Conservation (phyloP, 768 basidiomycete genomes). For the Russula dissimulans region DNA sequence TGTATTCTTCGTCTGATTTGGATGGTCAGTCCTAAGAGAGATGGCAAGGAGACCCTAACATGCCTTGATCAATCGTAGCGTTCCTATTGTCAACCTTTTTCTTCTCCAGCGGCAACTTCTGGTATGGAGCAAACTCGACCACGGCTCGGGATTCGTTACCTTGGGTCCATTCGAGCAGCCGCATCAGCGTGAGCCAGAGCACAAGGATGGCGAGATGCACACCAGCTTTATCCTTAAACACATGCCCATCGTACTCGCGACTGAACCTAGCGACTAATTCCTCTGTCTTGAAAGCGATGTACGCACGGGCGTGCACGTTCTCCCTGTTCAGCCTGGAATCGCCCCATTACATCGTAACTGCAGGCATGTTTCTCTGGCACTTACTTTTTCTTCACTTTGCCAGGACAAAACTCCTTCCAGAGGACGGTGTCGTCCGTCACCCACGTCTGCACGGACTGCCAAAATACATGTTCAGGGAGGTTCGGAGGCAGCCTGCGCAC, state of each 20-base stretch:
- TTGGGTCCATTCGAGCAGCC: slow-evolving; percentile 25
- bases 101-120: slow-evolving; percentile 67
- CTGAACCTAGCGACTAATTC: slow-evolving; percentile 68
- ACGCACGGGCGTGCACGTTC: slow-evolving; percentile 79
- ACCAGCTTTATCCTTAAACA: slow-evolving; percentile 91
- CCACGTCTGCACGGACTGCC: slow-evolving; percentile 85
- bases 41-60: slow-evolving; percentile 9
- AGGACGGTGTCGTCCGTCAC: slow-evolving; percentile 59
- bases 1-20: slow-evolving; percentile 65
- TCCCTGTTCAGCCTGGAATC: slow-evolving; percentile 59
- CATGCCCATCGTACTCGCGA: slow-evolving; percentile 81
- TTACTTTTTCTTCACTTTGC: slow-evolving; percentile 64
- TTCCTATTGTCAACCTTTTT: slow-evolving; percentile 74
- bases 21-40: neutral
- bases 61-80: slow-evolving; percentile 87
- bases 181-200: neutral
- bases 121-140: slow-evolving; percentile 91
- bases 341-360: neutral
- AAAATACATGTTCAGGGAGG: slow-evolving; percentile 87
- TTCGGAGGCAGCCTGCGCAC: slow-evolving; percentile 86
- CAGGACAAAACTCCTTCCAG: slow-evolving; percentile 60
- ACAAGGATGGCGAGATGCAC: slow-evolving; percentile 19
- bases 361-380: slow-evolving; percentile 17
- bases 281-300: slow-evolving; percentile 78
- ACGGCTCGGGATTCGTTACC: slow-evolving; percentile 83